Conservation (phyloP, 2,329 filamentous ascomycete species). For the Xylogone sp. region DNA sequence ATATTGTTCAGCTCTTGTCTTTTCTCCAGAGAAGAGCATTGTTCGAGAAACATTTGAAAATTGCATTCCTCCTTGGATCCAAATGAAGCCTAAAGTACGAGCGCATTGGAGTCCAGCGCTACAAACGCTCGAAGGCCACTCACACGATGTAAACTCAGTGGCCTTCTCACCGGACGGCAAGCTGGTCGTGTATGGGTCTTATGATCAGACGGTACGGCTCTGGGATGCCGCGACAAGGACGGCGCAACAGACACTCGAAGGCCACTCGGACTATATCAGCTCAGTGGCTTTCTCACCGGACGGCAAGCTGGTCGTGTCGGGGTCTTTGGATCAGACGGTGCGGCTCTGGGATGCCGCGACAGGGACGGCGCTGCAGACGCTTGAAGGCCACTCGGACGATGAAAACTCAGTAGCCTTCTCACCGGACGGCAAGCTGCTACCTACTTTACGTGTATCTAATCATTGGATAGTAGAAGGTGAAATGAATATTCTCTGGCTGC, state of each 20-base stretch:
- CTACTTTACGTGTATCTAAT: conserved; percentile 2
- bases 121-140: conserved; percentile 13
- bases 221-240: neutral
- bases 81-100: conserved; percentile 9
- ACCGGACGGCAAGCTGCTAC: conserved; percentile 3
- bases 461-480: conserved; percentile 3
- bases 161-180: conserved; percentile 10
- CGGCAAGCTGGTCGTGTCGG: conserved; percentile 7
- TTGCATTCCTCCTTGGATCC: conserved; percentile 13
- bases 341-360: conserved; percentile 46
- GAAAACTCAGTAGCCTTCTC: conserved; percentile 8
- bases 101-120: conserved; percentile 12
- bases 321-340: conserved; percentile 57
- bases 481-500: conserved; percentile 6
- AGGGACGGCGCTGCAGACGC: conserved; percentile 83
- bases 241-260: neutral
- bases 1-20: conserved; percentile 29
- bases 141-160: conserved; percentile 1
- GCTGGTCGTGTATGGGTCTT: conserved; percentile 6
- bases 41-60: conserved; percentile 18
- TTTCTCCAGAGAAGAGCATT: conserved; percentile 27
- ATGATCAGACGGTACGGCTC: neutral
- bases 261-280: neutral
- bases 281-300: conserved; percentile 6
- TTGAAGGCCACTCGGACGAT: conserved; percentile 61